These are phyloP conservation scores for Schizopora paradoxa DNA, from an alignment of 1,284 basidiomycete genomes.

Conservation along the genomic window DNA sequence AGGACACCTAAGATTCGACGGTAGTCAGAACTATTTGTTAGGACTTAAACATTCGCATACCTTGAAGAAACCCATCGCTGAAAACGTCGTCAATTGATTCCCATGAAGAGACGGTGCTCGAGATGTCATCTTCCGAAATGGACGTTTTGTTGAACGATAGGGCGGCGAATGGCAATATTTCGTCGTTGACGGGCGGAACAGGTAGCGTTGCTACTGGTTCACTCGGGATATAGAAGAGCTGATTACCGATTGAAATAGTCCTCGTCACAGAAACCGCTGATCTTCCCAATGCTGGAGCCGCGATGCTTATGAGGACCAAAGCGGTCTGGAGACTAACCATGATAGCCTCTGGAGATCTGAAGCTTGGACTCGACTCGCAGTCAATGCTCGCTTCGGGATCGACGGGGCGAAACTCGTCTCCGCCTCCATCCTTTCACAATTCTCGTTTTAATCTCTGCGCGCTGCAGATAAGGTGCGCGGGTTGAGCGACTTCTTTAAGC, in stretches of 20 bases:
- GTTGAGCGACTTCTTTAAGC: too few relatives aligned
- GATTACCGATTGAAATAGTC: conserved; percentile 6
- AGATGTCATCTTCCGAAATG: conserved; percentile 1
- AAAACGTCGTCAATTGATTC: conserved; percentile 10
- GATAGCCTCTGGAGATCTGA: too few relatives aligned
- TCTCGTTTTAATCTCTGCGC: too few relatives aligned
- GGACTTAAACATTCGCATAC: neutral
- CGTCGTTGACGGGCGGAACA: neutral
- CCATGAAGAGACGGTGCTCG: conserved; percentile 3
- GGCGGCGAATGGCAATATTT: conserved; percentile 7
- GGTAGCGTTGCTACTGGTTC: conserved; percentile 5
- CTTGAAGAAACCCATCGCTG: conserved; percentile 8
- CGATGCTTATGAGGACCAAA: too few relatives aligned
- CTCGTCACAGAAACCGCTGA: conserved; percentile 2
- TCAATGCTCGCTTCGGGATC: too few relatives aligned
- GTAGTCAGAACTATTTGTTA: neutral
- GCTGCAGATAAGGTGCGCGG: too few relatives aligned
- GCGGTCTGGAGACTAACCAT: too few relatives aligned
- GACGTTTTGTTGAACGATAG: neutral
- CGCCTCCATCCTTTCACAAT: too few relatives aligned
- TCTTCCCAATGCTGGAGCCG: too few relatives aligned
- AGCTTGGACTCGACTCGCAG: too few relatives aligned
- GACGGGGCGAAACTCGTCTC: too few relatives aligned
- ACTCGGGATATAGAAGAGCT: conserved; percentile 10
- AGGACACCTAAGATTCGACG: conserved; percentile 1